Percentiles rank a stretch among this genome's conserved stretches.
Evolutionary conservation across 306 rosid species (phyloP).

Genomic region (Gastrolobium villosum): DNA sequence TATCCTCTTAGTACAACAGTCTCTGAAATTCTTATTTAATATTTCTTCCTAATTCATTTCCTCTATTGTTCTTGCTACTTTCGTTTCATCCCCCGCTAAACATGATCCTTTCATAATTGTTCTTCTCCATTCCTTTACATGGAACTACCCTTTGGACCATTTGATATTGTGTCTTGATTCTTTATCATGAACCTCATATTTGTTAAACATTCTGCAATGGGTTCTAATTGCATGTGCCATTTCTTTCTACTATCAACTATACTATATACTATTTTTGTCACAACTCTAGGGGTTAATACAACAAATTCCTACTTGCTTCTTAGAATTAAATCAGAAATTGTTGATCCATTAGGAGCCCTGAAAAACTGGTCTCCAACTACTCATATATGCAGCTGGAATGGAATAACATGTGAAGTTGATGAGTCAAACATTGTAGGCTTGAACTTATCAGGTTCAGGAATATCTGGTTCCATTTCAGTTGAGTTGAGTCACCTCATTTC

Average conservation of each 20-base stretch:
- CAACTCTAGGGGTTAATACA: constrained; percentile 53
- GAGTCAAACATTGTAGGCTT: constrained; percentile 57
- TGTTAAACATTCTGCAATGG: constrained; percentile 49
- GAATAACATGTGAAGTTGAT: constrained; percentile 66
- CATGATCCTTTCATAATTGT: constrained; percentile 19
- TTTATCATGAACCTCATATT: constrained; percentile 43
- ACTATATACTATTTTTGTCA: constrained; percentile 45
- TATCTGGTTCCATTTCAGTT: constrained; percentile 67
- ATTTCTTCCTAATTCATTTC: constrained; percentile 36
- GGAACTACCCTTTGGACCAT: constrained; percentile 47
- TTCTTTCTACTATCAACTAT: constrained; percentile 51
- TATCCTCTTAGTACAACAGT: constrained; percentile 41
- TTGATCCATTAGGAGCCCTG: constrained; percentile 65
- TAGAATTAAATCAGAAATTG: constrained; percentile 66
- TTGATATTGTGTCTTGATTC: constrained; percentile 37
- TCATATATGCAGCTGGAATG: constrained; percentile 73
- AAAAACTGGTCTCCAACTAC: constrained; percentile 71
- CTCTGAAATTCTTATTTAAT: constrained; percentile 19
- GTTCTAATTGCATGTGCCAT: constrained; percentile 51
- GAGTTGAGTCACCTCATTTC: constrained; percentile 61
- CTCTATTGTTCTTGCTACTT: not conserved
- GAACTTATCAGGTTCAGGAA: constrained; percentile 70
- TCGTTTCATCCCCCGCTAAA: constrained; percentile 2
- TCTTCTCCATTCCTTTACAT: constrained; percentile 32
- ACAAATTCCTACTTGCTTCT: constrained; percentile 70